A percentile compares a stretch with the other conserved stretches of the same genome.
Evolutionary conservation across 176 grass and related monocot species (phyloP).

Genomic region (Microstegium vimineum): DNA sequence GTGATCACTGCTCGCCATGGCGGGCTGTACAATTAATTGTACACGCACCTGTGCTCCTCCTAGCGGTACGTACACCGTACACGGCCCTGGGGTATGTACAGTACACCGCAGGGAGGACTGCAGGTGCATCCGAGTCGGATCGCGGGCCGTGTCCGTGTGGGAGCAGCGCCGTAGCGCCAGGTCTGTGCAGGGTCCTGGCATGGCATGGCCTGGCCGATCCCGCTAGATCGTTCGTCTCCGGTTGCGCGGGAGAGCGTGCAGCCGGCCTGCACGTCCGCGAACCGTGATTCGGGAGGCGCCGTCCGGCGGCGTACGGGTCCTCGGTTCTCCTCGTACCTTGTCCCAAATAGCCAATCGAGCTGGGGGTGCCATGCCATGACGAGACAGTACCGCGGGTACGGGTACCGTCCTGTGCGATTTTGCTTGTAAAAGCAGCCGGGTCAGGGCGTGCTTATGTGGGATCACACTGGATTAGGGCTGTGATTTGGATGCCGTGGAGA

Average conservation of each 20-base stretch:
- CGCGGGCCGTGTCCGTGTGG: neutral
- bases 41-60: neutral
- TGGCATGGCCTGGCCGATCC: too few relatives aligned
- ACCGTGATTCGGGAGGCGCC: neutral
- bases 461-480: neutral
- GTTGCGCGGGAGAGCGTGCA: neutral
- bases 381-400: neutral
- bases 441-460: neutral
- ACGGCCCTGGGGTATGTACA: neutral
- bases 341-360: neutral
- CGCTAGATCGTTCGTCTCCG: neutral
- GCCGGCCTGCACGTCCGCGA: neutral
- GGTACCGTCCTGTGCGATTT: neutral
- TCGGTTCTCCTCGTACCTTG: neutral
- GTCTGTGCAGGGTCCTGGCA: too few relatives aligned
- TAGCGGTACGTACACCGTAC: neutral
- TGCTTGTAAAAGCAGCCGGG: neutral
- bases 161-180: neutral
- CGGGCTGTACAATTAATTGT: neutral
- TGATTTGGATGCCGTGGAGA: neutral
- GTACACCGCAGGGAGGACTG: too few relatives aligned
- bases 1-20: neutral
- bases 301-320: neutral
- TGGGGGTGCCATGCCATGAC: too few relatives aligned
- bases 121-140: neutral